Evolutionary conservation across 805 yeast genomes (phyloP).

Genomic region (Zygoascus bituminiphila): DNA sequence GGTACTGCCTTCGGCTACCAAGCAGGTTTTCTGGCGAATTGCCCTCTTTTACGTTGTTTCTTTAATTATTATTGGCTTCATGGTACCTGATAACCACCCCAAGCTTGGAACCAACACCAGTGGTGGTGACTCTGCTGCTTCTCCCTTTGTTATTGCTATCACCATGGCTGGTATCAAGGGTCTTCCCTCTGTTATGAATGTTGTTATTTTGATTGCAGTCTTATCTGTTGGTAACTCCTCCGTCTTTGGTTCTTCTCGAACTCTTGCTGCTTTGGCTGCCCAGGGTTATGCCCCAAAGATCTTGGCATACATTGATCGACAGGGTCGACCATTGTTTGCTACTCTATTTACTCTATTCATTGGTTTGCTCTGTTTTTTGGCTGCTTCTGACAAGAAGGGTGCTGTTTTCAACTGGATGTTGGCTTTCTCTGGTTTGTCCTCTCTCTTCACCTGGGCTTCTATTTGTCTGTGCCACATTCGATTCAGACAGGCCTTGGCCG

Average conservation of each 20-base stretch:
- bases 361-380: constrained; percentile 52
- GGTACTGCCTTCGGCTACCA: constrained; percentile 56
- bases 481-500: constrained; percentile 53
- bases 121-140: constrained; percentile 54
- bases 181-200: constrained; percentile 58
- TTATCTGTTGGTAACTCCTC: constrained; percentile 66
- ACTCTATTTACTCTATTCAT: constrained; percentile 42
- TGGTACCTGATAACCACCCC: constrained; percentile 51
- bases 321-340: constrained; percentile 60
- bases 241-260: constrained; percentile 63
- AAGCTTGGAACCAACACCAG: constrained; percentile 39
- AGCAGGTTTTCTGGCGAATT: constrained; percentile 71
- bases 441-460: constrained; percentile 56
- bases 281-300: constrained; percentile 55
- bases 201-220: constrained; percentile 57
- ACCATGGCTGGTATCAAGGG: constrained; percentile 55
- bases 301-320: constrained; percentile 53
- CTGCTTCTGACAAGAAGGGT: constrained; percentile 44
- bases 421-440: constrained; percentile 55
- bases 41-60: constrained; percentile 51
- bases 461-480: constrained; percentile 53
- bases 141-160: constrained; percentile 74
- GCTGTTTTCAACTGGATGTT: constrained; percentile 57
- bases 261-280: constrained; percentile 52
- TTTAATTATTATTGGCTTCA: constrained; percentile 46